Conservation (phyloP, 2,329 filamentous ascomycete genomes). For the Ascochyta clinopodiicola region DNA sequence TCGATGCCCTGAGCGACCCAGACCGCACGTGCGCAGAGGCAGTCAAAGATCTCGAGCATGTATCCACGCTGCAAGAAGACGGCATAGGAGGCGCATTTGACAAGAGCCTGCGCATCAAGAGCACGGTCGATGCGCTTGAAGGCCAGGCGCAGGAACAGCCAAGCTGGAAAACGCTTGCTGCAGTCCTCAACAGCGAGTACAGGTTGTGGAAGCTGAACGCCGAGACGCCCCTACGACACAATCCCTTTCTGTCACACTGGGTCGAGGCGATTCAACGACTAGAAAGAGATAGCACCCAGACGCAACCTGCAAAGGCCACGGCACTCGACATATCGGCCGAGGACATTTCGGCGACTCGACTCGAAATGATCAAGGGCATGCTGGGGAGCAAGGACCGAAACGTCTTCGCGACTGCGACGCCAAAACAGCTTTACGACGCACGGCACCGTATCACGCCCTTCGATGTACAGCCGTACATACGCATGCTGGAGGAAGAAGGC, state of each 20-base stretch:
- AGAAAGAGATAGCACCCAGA: neutral
- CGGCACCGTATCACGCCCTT: constrained; percentile 28
- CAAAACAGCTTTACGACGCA: constrained; percentile 22
- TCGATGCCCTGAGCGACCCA: constrained; percentile 30
- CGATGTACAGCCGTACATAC: constrained; percentile 38
- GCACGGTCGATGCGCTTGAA: constrained; percentile 41
- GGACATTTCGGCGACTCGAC: constrained; percentile 28
- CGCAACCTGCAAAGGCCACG: neutral
- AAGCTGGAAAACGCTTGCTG: constrained; percentile 30
- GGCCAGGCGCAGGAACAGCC: constrained; percentile 23
- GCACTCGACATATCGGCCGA: constrained; percentile 15
- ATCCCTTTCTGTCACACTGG: constrained; percentile 52
- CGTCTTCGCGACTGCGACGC: constrained; percentile 19
- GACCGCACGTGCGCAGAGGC: constrained; percentile 24
- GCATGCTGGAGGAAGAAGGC: constrained; percentile 47
- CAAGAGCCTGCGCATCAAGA: constrained; percentile 40
- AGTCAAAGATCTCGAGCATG: constrained; percentile 16
- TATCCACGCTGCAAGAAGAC: constrained; percentile 6
- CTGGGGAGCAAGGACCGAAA: constrained; percentile 20
- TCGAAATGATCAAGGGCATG: constrained; percentile 38
- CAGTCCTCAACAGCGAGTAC: constrained; percentile 47
- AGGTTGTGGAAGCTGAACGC: constrained; percentile 42
- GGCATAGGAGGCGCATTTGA: constrained; percentile 32
- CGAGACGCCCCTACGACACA: constrained; percentile 38
- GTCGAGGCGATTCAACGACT: constrained; percentile 43